Evolutionary conservation across 2,329 filamentous ascomycete species (phyloP).

Genomic region (Aspergillus texensis): DNA sequence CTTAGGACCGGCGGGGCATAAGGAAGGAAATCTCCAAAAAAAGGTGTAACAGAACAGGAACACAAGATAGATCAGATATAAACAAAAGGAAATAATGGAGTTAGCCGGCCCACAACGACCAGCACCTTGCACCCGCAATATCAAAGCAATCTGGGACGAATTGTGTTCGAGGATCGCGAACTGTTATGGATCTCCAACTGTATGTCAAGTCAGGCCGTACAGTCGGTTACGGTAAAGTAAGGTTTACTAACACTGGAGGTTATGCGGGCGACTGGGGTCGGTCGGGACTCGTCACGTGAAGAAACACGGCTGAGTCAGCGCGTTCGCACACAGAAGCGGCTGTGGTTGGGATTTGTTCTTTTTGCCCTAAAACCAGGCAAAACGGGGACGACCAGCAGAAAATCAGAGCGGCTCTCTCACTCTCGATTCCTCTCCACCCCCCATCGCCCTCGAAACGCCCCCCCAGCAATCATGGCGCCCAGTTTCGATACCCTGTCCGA

Average conservation of each 20-base stretch:
- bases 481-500: slow-evolving; percentile 92
- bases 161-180: slow-evolving; percentile 13
- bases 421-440: slow-evolving; percentile 22
- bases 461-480: slow-evolving; percentile 74
- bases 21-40: slow-evolving; percentile 10
- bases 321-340: slow-evolving; percentile 36
- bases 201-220: slow-evolving; percentile 7
- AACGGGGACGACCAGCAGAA: slow-evolving; percentile 32
- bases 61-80: slow-evolving; percentile 3
- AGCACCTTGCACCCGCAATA: slow-evolving; percentile 15
- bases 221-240: slow-evolving; percentile 12
- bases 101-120: slow-evolving; percentile 19
- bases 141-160: slow-evolving; percentile 13
- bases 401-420: slow-evolving; percentile 33
- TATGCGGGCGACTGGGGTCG: slow-evolving; percentile 13
- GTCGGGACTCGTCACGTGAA: not conserved
- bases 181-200: slow-evolving; percentile 18
- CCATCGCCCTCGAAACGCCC: slow-evolving; percentile 23
- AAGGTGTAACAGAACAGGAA: slow-evolving; percentile 5
- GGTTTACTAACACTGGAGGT: slow-evolving; percentile 7
- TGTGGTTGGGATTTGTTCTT: slow-evolving; percentile 35
- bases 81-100: slow-evolving; percentile 12
- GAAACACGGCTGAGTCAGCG: slow-evolving; percentile 2
- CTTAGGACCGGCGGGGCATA: slow-evolving; percentile 44
- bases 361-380: slow-evolving; percentile 35